A percentile compares a stretch with the other conserved stretches of the same genome.
These are phyloP conservation scores for Ceriops zippeliana DNA, from an alignment of 345 rosid species.

Conservation along the genomic window DNA sequence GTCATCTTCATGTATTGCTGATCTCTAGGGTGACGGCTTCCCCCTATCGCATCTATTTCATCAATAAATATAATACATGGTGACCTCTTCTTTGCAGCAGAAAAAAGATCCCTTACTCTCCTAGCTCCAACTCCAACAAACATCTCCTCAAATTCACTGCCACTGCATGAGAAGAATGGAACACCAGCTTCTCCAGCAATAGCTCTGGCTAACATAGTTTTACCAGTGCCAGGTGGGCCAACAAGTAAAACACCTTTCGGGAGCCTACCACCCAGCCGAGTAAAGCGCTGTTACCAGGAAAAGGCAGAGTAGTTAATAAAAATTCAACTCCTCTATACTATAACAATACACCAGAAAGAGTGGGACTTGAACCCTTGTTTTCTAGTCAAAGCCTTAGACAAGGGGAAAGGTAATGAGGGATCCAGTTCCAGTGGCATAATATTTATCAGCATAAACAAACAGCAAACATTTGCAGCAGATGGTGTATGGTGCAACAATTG, in stretches of 20 bases:
- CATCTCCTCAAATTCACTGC: slow-evolving; percentile 99
- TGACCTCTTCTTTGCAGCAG: slow-evolving; percentile 95
- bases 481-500: background rate
- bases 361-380: too few species aligned
- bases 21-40: slow-evolving; percentile 88
- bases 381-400: too few species aligned
- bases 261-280: slow-evolving; percentile 46
- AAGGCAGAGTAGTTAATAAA: too few species aligned
- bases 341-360: too few species aligned
- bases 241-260: slow-evolving; percentile 97
- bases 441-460: too few species aligned
- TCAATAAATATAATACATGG: slow-evolving; percentile 98
- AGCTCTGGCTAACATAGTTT: slow-evolving; percentile 97
- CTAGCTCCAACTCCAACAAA: slow-evolving; percentile 99
- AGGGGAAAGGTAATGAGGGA: too few species aligned
- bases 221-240: slow-evolving; percentile 99
- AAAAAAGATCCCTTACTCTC: slow-evolving; percentile 93
- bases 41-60: slow-evolving; percentile 97
- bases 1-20: slow-evolving; percentile 99
- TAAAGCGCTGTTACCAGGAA: too few species aligned
- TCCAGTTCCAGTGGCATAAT: too few species aligned
- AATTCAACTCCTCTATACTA: too few species aligned
- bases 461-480: too few species aligned
- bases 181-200: slow-evolving; percentile 99
- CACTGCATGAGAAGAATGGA: slow-evolving; percentile 98